A percentile compares a stretch with the other conserved stretches of the same genome.
Conservation (phyloP, 106 monocot species). For the Allium cepa region DNA sequence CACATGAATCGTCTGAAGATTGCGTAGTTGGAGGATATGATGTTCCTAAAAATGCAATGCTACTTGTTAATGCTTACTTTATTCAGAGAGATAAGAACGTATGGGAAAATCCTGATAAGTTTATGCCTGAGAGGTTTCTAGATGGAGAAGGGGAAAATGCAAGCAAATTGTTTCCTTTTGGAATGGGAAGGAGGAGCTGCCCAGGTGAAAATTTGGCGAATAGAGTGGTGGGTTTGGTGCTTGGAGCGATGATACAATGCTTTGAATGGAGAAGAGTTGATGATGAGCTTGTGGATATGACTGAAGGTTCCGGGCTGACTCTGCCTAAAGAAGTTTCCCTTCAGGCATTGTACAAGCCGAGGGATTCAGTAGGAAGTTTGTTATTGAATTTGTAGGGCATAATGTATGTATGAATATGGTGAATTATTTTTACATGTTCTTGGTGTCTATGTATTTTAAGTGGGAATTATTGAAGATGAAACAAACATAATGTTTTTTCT, state of each 20-base stretch:
- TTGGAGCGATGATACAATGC: neutral
- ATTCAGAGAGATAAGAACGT: conserved; percentile 19
- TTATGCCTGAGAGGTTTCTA: conserved; percentile 34
- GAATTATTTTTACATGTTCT: no score
- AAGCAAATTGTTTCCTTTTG: conserved; percentile 15
- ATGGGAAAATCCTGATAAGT: conserved; percentile 19
- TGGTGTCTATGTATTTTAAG: no score
- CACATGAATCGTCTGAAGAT: conserved; percentile 23
- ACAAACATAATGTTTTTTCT: no score
- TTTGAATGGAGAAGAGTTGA: neutral
- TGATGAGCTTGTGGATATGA: neutral
- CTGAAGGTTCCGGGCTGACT: neutral
- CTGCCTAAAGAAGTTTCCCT: neutral
- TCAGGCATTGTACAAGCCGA: neutral
- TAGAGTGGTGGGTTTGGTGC: neutral
- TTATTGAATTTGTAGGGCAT: no score
- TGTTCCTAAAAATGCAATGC: conserved; percentile 20
- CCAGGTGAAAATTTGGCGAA: neutral
- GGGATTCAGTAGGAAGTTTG: neutral
- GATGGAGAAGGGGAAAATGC: neutral
- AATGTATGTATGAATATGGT: no score
- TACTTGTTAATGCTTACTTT: conserved; percentile 21
- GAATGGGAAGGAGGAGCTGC: conserved; percentile 28
- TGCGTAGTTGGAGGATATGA: conserved; percentile 20
- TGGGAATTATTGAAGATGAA: no score